Conservation (phyloP, 352 stramenopile species). For the Elongisporangium undulatum region DNA sequence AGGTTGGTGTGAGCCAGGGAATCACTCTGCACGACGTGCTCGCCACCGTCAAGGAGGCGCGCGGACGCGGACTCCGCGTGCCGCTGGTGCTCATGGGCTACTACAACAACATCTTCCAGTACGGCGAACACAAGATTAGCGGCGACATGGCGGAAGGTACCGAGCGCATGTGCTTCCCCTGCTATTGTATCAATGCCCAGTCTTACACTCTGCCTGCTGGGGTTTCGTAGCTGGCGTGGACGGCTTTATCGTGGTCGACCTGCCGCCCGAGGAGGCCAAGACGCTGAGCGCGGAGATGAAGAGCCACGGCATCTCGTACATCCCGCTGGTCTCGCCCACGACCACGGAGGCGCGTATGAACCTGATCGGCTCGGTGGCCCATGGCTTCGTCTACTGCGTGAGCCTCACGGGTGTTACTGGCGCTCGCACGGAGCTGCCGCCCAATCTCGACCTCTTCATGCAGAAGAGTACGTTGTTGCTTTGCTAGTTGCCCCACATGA, state of each 20-base stretch:
- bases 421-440: slow-evolving; percentile 84
- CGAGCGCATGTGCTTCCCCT: neutral
- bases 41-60: slow-evolving; percentile 88
- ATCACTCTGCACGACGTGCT: slow-evolving; percentile 93
- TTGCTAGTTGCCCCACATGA: neutral
- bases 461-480: slow-evolving; percentile 51
- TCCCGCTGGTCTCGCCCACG: slow-evolving; percentile 96
- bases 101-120: slow-evolving; percentile 98
- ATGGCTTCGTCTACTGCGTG: slow-evolving; percentile 87
- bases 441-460: slow-evolving; percentile 94
- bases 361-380: slow-evolving; percentile 60
- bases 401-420: slow-evolving; percentile 93
- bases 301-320: slow-evolving; percentile 91
- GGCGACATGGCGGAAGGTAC: slow-evolving; percentile 66
- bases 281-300: slow-evolving; percentile 89
- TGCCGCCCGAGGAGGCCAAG: slow-evolving; percentile 94
- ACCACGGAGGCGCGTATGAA: slow-evolving; percentile 94
- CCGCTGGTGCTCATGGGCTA: slow-evolving; percentile 99
- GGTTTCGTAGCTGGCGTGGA: slow-evolving; percentile 81
- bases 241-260: slow-evolving; percentile 98
- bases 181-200: neutral
- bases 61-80: slow-evolving; percentile 88
- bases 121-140: slow-evolving; percentile 92
- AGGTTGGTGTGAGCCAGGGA: slow-evolving; percentile 93
- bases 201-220: slow-evolving; percentile 12